Evolutionary conservation across 805 yeast species (phyloP), one percentile per base, ranked within the genome.

Genomic region (Candida multigemmis): DNA sequence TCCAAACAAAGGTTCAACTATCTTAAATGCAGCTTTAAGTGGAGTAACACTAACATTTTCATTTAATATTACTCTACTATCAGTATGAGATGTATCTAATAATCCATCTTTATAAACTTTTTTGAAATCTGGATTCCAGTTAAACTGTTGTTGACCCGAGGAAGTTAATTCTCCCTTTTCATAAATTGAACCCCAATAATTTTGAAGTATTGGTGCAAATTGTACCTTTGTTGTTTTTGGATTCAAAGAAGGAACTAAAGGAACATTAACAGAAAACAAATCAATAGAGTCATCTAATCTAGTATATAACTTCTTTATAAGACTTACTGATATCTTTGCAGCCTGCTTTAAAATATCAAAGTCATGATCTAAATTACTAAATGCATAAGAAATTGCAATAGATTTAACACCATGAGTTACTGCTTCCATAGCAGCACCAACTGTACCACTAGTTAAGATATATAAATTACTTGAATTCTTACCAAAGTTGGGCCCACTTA

Each of bases 371-470:
- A 68, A 54, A 15, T 60, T 50, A 28, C 67, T 72, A 46, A 79
- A 91, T n/a, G 94, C 91, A 64, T 74, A 89, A 19, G 94, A 81
- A 18, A 91, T 43, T 2, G 94, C 96, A 36, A 91, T 66, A 4
- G 95, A 60, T 38, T 65, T 76, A 16, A 74, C 71, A 0, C 77
- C 78, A 30, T 67, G 72, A 22, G 87, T 71, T 2, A 80, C 82
- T 2, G 87, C 93, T 56, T 91, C 98, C 85, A 87, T 71, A 1
- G 96, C 91, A 3, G 95, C 97, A 14, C 98, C 98, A 11, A 91
- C 78, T 2, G 98, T 91, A 9, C 98, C 98, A 40, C 93, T 78
- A 4, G 96, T 75, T 42, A 91, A 68, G 30, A 86, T 81, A 51
- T 86, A 91, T 23, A 89, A 71, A 5, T 93, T 85, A 14, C 89